phyloP scores from a whole-genome alignment of 768 basidiomycete species.

The Mycena vitilis region DNA sequence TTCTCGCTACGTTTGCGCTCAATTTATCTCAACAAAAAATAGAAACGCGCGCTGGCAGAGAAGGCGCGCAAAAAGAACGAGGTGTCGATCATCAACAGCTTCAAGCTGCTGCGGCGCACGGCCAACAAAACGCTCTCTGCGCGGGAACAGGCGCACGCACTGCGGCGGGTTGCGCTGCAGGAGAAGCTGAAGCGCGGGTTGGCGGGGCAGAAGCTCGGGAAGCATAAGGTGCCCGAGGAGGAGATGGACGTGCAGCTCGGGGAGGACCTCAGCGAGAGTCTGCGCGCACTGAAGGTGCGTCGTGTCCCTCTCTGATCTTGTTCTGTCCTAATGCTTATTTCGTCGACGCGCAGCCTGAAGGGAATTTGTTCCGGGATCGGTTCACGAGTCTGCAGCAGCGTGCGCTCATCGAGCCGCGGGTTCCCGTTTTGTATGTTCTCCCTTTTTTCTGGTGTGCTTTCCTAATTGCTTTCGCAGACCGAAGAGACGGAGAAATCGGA shows the following conservation, averaged over 20 bases:
- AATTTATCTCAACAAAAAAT: no score
- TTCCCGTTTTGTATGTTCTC: slow-evolving; percentile 74
- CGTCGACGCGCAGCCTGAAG: slow-evolving; percentile 80
- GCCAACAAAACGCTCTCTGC: slow-evolving; percentile 48
- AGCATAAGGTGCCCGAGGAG: slow-evolving; percentile 76
- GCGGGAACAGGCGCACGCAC: slow-evolving; percentile 56
- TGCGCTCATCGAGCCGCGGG: slow-evolving; percentile 87
- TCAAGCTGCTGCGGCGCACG: slow-evolving; percentile 62
- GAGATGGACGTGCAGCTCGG: slow-evolving; percentile 89
- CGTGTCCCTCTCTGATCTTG: not conserved
- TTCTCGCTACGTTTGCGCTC: slow-evolving; percentile 7
- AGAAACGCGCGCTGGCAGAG: slow-evolving; percentile 77
- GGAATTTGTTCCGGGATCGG: slow-evolving; percentile 91
- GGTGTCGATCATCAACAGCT: slow-evolving; percentile 66
- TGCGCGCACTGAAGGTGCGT: slow-evolving; percentile 85
- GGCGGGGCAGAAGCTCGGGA: slow-evolving; percentile 82
- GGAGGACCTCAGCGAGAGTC: slow-evolving; percentile 88
- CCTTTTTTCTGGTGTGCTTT: slow-evolving; percentile 2
- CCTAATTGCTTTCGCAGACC: slow-evolving; percentile 51
- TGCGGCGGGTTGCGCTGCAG: slow-evolving; percentile 11
- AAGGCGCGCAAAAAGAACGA: slow-evolving; percentile 70
- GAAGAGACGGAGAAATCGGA: slow-evolving; percentile 61
- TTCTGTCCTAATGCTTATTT: not conserved
- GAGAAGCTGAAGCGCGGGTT: slow-evolving; percentile 73
- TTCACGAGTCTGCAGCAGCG: slow-evolving; percentile 90